A percentile compares a stretch with the other conserved stretches of the same genome.
Evolutionary conservation across 352 stramenopile genomes (phyloP).

Genomic region (Globisporangium spiculum): DNA sequence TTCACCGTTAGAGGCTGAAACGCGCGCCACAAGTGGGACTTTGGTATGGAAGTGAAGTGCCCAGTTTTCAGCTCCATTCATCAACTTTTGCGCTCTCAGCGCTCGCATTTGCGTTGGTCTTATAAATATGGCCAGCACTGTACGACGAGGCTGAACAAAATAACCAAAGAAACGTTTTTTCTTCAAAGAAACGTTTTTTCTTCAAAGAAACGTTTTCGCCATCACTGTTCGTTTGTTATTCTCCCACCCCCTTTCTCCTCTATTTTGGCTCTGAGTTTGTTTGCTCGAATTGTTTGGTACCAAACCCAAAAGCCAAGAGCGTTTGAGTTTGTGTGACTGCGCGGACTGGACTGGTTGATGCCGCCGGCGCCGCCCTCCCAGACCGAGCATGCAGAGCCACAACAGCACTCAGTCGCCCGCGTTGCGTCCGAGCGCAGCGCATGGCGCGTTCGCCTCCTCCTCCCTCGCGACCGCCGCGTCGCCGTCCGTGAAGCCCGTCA

Average conservation of each 20-base stretch:
- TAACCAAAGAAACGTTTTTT: too few relatives aligned
- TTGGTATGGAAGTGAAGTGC: too few relatives aligned
- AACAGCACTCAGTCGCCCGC: conserved; percentile 17
- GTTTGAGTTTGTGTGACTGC: neutral
- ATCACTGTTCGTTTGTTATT: too few relatives aligned
- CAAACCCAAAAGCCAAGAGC: neutral
- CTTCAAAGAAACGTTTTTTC: too few relatives aligned
- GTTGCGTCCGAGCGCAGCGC: conserved; percentile 7
- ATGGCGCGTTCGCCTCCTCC: neutral
- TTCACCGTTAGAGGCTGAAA: too few relatives aligned
- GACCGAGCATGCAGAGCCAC: conserved; percentile 1
- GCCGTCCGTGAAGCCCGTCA: neutral
- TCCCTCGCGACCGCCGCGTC: neutral
- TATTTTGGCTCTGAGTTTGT: neutral
- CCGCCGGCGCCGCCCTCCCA: neutral
- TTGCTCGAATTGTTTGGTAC: conserved; percentile 1
- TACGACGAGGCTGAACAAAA: too few relatives aligned
- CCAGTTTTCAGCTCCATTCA: too few relatives aligned
- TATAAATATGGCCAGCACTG: conserved; percentile 1
- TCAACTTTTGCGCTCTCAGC: too few relatives aligned
- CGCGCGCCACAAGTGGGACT: too few relatives aligned
- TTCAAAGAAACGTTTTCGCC: too few relatives aligned
- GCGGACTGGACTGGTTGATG: neutral
- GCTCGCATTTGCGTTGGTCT: neutral
- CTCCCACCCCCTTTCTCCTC: neutral